These are phyloP conservation scores for Exophiala dermatitidis DNA, from an alignment of 2,329 filamentous ascomycete species.

Conservation along the genomic window DNA sequence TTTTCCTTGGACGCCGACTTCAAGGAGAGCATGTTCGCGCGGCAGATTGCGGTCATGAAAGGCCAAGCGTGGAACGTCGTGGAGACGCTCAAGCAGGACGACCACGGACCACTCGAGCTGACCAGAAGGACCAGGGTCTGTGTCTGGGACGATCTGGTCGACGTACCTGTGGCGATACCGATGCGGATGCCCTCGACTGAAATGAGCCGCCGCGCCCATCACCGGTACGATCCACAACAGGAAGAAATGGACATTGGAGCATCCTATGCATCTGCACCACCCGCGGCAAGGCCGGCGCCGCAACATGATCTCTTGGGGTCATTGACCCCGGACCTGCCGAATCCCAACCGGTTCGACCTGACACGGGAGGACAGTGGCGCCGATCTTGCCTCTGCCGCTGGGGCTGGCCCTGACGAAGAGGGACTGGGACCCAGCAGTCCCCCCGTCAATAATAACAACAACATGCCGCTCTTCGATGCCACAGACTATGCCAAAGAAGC, in stretches of 20 bases:
- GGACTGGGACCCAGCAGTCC: constrained; percentile 32
- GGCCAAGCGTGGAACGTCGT: constrained; percentile 99
- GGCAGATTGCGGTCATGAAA: constrained; percentile 98
- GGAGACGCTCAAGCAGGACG: constrained; percentile 84
- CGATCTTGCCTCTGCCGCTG: constrained; percentile 31
- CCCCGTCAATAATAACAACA: constrained; percentile 31
- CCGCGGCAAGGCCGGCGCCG: constrained; percentile 32
- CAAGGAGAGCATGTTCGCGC: constrained; percentile 97
- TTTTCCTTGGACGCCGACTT: constrained; percentile 94
- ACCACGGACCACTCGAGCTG: constrained; percentile 88
- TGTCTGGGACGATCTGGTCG: constrained; percentile 96
- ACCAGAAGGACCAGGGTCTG: constrained; percentile 85
- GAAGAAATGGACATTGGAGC: constrained; percentile 89
- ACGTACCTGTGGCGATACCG: constrained; percentile 88
- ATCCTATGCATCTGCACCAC: constrained; percentile 52
- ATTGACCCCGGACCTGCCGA: constrained; percentile 56
- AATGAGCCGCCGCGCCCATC: constrained; percentile 54
- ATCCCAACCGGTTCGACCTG: constrained; percentile 68
- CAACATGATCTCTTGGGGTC: constrained; percentile 61
- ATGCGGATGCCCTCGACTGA: constrained; percentile 81
- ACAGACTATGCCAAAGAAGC: constrained; percentile 26
- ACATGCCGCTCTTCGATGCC: constrained; percentile 25
- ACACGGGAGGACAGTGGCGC: constrained; percentile 37
- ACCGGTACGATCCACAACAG: constrained; percentile 40
- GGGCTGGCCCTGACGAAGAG: constrained; percentile 24